Evolutionary conservation across 805 yeast species (phyloP).

Genomic region (Ogataea parapolymorpha): DNA sequence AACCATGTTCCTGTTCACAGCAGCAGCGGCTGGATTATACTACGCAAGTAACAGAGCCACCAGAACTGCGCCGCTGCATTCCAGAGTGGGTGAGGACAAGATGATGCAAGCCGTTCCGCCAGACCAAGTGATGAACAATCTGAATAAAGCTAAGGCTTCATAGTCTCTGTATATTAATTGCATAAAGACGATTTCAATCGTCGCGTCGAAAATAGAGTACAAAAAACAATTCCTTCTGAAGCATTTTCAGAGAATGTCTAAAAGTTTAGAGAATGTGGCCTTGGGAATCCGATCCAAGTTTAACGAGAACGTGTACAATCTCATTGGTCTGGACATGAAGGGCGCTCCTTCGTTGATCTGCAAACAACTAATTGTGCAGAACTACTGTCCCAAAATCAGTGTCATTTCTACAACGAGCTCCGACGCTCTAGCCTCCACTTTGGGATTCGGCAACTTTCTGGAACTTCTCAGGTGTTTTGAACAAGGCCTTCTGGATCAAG

Average conservation of each 20-base stretch:
- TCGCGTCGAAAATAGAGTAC: slow-evolving; percentile 5
- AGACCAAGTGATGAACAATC: slow-evolving; percentile 38
- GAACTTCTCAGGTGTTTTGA: slow-evolving; percentile 30
- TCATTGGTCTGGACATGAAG: slow-evolving; percentile 22
- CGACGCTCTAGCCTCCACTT: slow-evolving; percentile 18
- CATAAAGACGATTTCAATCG: slow-evolving; percentile 4
- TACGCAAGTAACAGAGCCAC: slow-evolving; percentile 37
- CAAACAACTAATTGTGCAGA: slow-evolving; percentile 28
- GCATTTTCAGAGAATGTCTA: slow-evolving; percentile 7
- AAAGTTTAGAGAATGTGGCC: slow-evolving; percentile 9
- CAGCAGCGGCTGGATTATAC: slow-evolving; percentile 38
- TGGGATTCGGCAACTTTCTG: slow-evolving; percentile 21
- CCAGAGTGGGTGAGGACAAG: slow-evolving; percentile 58
- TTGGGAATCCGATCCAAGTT: slow-evolving; percentile 21
- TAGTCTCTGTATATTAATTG: slow-evolving; percentile 6
- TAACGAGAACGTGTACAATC: slow-evolving; percentile 16
- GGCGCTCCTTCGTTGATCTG: slow-evolving; percentile 29
- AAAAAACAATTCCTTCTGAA: background rate
- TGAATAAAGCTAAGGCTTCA: slow-evolving; percentile 17
- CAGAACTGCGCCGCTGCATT: slow-evolving; percentile 43
- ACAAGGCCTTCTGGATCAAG: slow-evolving; percentile 20
- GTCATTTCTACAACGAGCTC: slow-evolving; percentile 27
- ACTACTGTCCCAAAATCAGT: slow-evolving; percentile 33
- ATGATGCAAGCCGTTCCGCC: slow-evolving; percentile 66
- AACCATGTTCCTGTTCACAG: slow-evolving; percentile 38